Evolutionary conservation across 495 filamentous ascomycete genomes (phyloP).

Genomic region (Sphaerosporella brunnea): DNA sequence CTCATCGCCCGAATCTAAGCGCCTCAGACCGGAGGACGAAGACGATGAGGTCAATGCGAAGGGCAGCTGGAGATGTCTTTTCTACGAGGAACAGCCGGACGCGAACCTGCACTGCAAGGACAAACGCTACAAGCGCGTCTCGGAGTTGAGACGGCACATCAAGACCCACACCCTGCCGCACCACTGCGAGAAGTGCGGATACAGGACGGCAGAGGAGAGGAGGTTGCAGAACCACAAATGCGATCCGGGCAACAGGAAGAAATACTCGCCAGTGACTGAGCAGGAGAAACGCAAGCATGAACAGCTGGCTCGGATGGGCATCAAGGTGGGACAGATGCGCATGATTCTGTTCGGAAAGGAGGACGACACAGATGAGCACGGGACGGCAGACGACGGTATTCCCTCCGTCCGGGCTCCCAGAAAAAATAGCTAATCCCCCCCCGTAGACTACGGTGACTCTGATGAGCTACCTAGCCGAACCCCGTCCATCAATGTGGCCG

Average conservation of each 20-base stretch:
- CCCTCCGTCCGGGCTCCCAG: no score
- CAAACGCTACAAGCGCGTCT: constrained; percentile 7
- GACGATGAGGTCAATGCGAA: constrained; percentile 1
- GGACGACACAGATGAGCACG: background rate
- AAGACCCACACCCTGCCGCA: constrained; percentile 8
- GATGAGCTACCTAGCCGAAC: no score
- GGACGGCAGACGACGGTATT: constrained; percentile 3
- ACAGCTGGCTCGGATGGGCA: constrained; percentile 7
- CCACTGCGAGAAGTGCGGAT: constrained; percentile 6
- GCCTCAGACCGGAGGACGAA: background rate
- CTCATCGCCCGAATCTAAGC: constrained; percentile 2
- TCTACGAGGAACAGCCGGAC: constrained; percentile 5
- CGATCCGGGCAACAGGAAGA: constrained; percentile 3
- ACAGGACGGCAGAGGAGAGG: constrained; percentile 7
- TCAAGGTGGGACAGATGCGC: constrained; percentile 8
- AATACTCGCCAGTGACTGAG: constrained; percentile 3
- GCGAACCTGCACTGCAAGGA: constrained; percentile 2
- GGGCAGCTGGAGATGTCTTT: constrained; percentile 6
- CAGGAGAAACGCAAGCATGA: constrained; percentile 5
- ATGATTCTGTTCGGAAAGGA: constrained; percentile 7
- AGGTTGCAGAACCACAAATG: constrained; percentile 7
- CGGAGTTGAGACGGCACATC: constrained; percentile 6
- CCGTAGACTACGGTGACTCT: no score
- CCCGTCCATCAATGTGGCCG: no score
- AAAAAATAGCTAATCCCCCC: no score